Base-by-base conservation (phyloP, 2,329 filamentous ascomycete genomes). In the Ceratocystis diversiconidia region DNA sequence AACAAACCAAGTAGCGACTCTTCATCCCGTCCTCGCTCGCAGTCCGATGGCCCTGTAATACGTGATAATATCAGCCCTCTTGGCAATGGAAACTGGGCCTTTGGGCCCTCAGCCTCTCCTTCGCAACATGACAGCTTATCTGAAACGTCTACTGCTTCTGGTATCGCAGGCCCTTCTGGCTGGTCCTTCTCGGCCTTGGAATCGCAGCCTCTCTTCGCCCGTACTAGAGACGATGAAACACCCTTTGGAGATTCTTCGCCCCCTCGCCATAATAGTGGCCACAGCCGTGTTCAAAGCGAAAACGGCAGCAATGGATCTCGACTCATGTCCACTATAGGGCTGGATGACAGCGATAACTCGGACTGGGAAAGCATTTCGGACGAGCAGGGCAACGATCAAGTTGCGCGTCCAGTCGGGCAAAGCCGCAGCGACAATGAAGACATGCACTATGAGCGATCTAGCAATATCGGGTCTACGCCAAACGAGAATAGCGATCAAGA, bases 1-100 rank as follows among this genome's bases (percentile, higher is more conserved):
- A 28, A 44, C 52, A 19, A 30, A 6, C 41, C 62, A 22, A 36
- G 17, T 30, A 68, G 3, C 62, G 22, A 25, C 3, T 41, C 43
- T 44, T 67, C 60, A 7, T 64, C 69, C 57, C 71, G 41, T 70
- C 73, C 19, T 19, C 76, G 84, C 55, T 78, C 84, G 32, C 76
- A 78, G 62, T 85, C 84, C 0, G 84, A 85, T 70, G 83, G 83
- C 0, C 81, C 81, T 3, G 76, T 75, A 55, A 71, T 73, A 5
- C 75, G 74, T 3, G 73, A 76, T 7, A 73, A 73, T 1, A 74
- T 79, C 64, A 80, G 83, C 62, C 79, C 80, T 0, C 71, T 86
- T 17, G 83, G 78, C 0, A 82, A 82, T 71, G 85, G 85, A 68
- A 85, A 75, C 69, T 87, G 84, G 84, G 79, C 25, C 28, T 62